Evolutionary conservation across 306 rosid genomes (phyloP).

Genomic region (Ammopiptanthus mongolicus): DNA sequence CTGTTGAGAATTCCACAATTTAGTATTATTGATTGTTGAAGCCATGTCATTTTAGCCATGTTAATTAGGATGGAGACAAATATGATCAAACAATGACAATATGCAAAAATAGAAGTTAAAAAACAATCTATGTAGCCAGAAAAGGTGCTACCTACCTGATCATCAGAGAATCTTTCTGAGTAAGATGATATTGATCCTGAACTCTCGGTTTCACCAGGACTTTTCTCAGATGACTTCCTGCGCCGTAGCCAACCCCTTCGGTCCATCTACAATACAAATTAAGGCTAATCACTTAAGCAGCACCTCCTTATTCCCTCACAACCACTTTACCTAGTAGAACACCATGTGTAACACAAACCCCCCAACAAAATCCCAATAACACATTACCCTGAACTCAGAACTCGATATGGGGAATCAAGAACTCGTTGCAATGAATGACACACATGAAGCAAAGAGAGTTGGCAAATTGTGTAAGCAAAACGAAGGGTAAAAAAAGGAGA

Average conservation of each 20-base stretch:
- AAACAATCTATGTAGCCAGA: background rate
- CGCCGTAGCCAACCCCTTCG: slow-evolving; percentile 68
- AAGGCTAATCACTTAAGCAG: slow-evolving; percentile 15
- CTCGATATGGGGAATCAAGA: background rate
- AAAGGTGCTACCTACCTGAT: slow-evolving; percentile 25
- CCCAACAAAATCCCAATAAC: background rate
- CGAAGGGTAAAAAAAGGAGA: background rate
- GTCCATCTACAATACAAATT: slow-evolving; percentile 43
- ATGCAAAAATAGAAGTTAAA: slow-evolving; percentile 12
- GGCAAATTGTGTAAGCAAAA: slow-evolving; percentile 22
- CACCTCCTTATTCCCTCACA: slow-evolving; percentile 26
- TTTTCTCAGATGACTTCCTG: slow-evolving; percentile 61
- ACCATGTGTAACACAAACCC: slow-evolving; percentile 13
- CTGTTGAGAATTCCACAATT: background rate
- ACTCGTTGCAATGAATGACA: background rate
- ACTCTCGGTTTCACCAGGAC: slow-evolving; percentile 64
- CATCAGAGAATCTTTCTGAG: slow-evolving; percentile 64
- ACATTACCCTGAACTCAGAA: background rate
- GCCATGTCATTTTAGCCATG: background rate
- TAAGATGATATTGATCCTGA: slow-evolving; percentile 59
- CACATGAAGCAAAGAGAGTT: background rate
- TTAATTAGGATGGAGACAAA: background rate
- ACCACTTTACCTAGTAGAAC: background rate
- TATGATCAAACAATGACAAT: background rate
- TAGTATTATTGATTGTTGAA: background rate